Percentiles rank a stretch among this genome's conserved stretches.
Evolutionary conservation across 345 rosid species (phyloP).

Genomic region (Camelina neglecta): DNA sequence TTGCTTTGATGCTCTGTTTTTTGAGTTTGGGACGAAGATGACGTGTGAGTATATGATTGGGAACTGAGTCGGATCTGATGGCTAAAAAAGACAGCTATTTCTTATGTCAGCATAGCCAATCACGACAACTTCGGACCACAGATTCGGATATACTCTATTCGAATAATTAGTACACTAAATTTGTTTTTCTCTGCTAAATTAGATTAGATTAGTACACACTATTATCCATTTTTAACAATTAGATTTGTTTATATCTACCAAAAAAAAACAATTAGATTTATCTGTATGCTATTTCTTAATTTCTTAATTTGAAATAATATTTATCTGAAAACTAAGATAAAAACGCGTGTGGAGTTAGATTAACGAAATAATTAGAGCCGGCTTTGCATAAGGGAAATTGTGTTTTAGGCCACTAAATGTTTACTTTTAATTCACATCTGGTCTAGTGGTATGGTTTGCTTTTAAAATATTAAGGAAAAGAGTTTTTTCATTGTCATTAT

Average conservation of each 20-base stretch:
- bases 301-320: neutral
- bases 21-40: constrained; percentile 16
- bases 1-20: constrained; percentile 16
- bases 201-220: neutral
- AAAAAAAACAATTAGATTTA: too few relatives aligned
- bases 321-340: constrained; percentile 5
- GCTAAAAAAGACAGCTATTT: constrained; percentile 47
- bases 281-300: constrained; percentile 1
- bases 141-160: constrained; percentile 57
- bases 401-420: neutral
- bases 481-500: neutral
- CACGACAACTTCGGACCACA: constrained; percentile 16
- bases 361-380: neutral
- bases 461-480: too few relatives aligned
- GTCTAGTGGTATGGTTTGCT: neutral
- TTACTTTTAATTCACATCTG: too few relatives aligned
- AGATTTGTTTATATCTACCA: too few relatives aligned
- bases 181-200: neutral
- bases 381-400: too few relatives aligned
- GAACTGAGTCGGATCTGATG: neutral
- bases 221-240: constrained; percentile 15
- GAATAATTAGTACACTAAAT: too few relatives aligned
- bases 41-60: constrained; percentile 49
- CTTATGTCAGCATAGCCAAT: constrained; percentile 54
- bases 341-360: constrained; percentile 8